A percentile compares a stretch with the other conserved stretches of the same genome.
phyloP scores from a whole-genome alignment of 2,329 filamentous ascomycete species.

The Dendryphion nanum region DNA sequence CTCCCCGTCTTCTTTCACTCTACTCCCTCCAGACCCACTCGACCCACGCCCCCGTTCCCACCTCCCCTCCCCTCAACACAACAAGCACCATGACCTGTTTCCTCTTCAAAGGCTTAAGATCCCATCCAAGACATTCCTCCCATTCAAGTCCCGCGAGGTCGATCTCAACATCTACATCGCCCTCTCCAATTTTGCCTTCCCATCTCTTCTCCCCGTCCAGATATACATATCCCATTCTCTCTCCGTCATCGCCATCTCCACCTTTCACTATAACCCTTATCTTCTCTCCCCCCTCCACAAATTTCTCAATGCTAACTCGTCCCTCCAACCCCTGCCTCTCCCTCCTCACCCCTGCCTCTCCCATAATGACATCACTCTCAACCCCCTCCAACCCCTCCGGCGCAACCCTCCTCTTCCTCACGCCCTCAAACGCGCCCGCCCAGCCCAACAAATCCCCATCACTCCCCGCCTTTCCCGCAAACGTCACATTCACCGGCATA shows the following conservation, averaged over 20 bases:
- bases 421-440: constrained; percentile 20
- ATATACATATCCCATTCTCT: constrained; percentile 13
- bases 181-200: neutral
- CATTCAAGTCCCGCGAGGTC: constrained; percentile 1
- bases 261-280: neutral
- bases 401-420: constrained; percentile 11
- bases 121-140: constrained; percentile 19
- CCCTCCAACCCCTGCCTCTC: constrained; percentile 8
- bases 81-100: constrained; percentile 21
- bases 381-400: constrained; percentile 24
- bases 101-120: constrained; percentile 18
- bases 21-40: too few relatives aligned
- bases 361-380: neutral
- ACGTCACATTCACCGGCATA: constrained; percentile 57
- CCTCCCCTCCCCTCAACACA: constrained; percentile 8
- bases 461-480: constrained; percentile 50
- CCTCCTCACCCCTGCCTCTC: neutral
- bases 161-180: constrained; percentile 9
- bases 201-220: constrained; percentile 15
- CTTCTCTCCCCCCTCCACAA: neutral
- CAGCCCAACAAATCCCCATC: constrained; percentile 38
- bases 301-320: constrained; percentile 3
- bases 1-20: too few relatives aligned
- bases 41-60: too few relatives aligned
- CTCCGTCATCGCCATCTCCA: neutral